Evolutionary conservation across 2,329 filamentous ascomycete genomes (phyloP).

Genomic region (Cladosporium cucumerinum): DNA sequence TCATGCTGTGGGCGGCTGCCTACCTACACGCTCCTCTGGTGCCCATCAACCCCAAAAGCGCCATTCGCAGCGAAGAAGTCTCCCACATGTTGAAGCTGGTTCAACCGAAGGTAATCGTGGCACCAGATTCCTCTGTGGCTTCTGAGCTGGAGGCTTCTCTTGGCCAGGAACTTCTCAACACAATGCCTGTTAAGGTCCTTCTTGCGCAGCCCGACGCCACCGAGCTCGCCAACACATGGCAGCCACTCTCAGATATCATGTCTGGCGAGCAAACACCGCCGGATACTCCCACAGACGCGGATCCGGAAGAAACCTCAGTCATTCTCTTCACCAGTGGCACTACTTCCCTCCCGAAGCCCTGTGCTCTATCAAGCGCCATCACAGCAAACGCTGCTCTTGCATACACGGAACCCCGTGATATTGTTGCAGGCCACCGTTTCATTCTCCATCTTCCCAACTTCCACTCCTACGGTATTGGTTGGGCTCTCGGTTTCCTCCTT

Average conservation of each 20-base stretch:
- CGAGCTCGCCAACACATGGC: conserved; percentile 25
- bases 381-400: conserved; percentile 38
- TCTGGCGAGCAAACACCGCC: conserved; percentile 32
- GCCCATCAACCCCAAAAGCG: conserved; percentile 33
- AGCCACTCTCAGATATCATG: conserved; percentile 29
- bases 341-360: conserved; percentile 49
- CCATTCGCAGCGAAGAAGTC: conserved; percentile 29
- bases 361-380: conserved; percentile 39
- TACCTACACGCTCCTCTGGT: conserved; percentile 34
- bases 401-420: conserved; percentile 28
- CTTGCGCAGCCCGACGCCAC: conserved; percentile 21
- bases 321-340: conserved; percentile 52
- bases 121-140: conserved; percentile 28
- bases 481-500: conserved; percentile 31
- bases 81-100: conserved; percentile 33
- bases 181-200: conserved; percentile 27
- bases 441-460: conserved; percentile 33
- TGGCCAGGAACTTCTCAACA: conserved; percentile 25
- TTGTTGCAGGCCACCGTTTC: conserved; percentile 29
- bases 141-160: conserved; percentile 30
- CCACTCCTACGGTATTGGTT: conserved; percentile 33
- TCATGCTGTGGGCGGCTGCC: conserved; percentile 33
- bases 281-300: conserved; percentile 30
- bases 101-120: conserved; percentile 29
- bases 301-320: conserved; percentile 35